These are phyloP conservation scores for Graphilbum ipis-grandicollis DNA, from an alignment of 2,329 filamentous ascomycete species.

Conservation along the genomic window DNA sequence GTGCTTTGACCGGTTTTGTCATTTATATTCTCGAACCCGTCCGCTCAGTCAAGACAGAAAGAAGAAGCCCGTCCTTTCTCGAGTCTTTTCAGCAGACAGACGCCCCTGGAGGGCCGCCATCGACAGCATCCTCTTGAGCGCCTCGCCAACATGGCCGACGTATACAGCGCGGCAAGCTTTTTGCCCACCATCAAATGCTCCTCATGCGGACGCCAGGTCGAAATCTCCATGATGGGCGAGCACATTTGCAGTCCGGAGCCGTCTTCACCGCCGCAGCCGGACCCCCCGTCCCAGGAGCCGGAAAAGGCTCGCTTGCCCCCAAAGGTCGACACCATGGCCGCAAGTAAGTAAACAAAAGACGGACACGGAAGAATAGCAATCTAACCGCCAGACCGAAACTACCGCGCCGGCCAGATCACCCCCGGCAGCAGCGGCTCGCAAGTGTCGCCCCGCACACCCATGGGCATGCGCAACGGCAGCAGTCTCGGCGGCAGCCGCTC, in stretches of 20 bases:
- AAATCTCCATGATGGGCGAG: slow-evolving; percentile 74
- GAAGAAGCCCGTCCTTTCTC: too few species aligned
- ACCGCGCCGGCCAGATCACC: slow-evolving; percentile 40
- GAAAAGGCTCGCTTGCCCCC: slow-evolving; percentile 30
- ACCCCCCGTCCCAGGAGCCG: slow-evolving; percentile 8
- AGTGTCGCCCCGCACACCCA: slow-evolving; percentile 44
- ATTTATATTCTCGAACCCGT: too few species aligned
- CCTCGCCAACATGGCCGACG: background rate
- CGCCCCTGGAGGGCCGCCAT: too few species aligned
- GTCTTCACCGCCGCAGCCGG: background rate
- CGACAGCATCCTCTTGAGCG: background rate
- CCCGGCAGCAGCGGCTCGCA: slow-evolving; percentile 33
- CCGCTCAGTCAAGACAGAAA: too few species aligned
- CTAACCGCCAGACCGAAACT: slow-evolving; percentile 39
- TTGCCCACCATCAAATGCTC: slow-evolving; percentile 82
- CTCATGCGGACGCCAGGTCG: slow-evolving; percentile 57
- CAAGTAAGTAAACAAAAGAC: too few species aligned
- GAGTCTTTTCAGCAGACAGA: too few species aligned
- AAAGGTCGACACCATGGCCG: slow-evolving; percentile 36
- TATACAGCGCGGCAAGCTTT: slow-evolving; percentile 38
- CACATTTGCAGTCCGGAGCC: slow-evolving; percentile 50
- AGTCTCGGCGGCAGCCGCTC: slow-evolving; percentile 19
- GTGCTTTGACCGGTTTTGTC: too few species aligned
- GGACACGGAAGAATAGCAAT: too few species aligned
- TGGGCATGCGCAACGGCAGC: slow-evolving; percentile 16